phyloP scores from a whole-genome alignment of 306 rosid genomes.

The Castanea sativa region DNA sequence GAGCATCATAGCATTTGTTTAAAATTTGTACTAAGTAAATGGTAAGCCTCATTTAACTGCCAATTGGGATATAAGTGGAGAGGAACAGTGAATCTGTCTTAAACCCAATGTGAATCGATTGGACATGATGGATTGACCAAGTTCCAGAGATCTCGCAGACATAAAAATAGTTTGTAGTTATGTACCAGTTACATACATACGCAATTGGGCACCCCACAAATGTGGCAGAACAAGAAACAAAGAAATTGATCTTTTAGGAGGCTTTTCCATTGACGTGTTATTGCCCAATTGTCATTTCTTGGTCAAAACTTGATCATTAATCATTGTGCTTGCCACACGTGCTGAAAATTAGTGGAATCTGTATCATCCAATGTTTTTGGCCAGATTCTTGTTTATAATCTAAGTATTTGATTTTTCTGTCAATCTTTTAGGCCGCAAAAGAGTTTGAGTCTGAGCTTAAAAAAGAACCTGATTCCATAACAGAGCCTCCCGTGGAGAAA shows the following conservation, averaged over 20 bases:
- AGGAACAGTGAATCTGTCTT: no score
- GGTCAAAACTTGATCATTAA: not conserved
- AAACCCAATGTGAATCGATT: no score
- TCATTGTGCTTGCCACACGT: not conserved
- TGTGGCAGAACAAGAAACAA: not conserved
- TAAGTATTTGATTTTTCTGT: conserved; percentile 20
- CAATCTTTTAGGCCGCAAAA: conserved; percentile 79
- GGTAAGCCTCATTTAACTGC: no score
- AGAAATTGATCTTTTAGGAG: not conserved
- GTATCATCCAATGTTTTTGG: not conserved
- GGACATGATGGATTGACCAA: no score
- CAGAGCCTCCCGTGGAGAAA: conserved; percentile 45
- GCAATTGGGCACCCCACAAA: not conserved
- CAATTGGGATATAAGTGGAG: no score
- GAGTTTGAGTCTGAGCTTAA: conserved; percentile 93
- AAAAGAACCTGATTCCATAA: conserved; percentile 53
- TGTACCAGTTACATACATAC: no score
- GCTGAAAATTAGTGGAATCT: not conserved
- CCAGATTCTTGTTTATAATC: conserved; percentile 1
- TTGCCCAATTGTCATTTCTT: not conserved
- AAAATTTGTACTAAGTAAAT: no score
- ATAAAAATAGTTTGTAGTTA: no score
- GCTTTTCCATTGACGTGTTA: not conserved
- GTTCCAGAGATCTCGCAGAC: no score
- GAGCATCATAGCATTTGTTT: no score